Evolutionary conservation across 176 grass and related monocot genomes (phyloP).

Genomic region (Hyparrhenia diplandra): DNA sequence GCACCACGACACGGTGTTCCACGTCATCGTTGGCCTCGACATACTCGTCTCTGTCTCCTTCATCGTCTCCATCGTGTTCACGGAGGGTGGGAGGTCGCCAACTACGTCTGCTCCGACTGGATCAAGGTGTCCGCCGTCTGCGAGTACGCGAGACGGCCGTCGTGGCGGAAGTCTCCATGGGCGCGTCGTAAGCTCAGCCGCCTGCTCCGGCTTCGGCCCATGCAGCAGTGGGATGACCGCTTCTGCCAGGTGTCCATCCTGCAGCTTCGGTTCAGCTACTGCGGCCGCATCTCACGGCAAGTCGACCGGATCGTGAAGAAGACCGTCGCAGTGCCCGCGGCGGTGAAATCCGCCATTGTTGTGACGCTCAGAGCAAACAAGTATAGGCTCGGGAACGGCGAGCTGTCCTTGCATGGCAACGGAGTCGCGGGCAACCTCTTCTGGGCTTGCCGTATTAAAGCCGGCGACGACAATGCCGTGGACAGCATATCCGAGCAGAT

Average conservation of each 20-base stretch:
- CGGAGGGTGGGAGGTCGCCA: slow-evolving; percentile 23
- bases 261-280: slow-evolving; percentile 30
- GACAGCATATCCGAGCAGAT: slow-evolving; percentile 38
- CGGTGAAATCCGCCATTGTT: slow-evolving; percentile 33
- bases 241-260: slow-evolving; percentile 38
- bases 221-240: slow-evolving; percentile 37
- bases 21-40: slow-evolving; percentile 40
- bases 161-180: slow-evolving; percentile 37
- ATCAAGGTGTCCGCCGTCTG: slow-evolving; percentile 32
- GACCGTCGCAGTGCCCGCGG: slow-evolving; percentile 14
- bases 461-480: background rate
- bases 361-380: background rate
- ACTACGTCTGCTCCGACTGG: slow-evolving; percentile 50
- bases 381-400: slow-evolving; percentile 12
- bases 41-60: slow-evolving; percentile 33
- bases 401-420: slow-evolving; percentile 27
- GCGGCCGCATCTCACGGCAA: slow-evolving; percentile 28
- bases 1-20: slow-evolving; percentile 34
- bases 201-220: slow-evolving; percentile 20
- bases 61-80: slow-evolving; percentile 43
- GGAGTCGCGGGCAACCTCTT: slow-evolving; percentile 31
- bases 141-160: slow-evolving; percentile 35
- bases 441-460: slow-evolving; percentile 26
- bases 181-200: slow-evolving; percentile 8
- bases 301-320: slow-evolving; percentile 35